Percentiles rank a stretch among this genome's conserved stretches.
phyloP scores from a whole-genome alignment of 768 basidiomycete species.

The Kwoniella sp. region DNA sequence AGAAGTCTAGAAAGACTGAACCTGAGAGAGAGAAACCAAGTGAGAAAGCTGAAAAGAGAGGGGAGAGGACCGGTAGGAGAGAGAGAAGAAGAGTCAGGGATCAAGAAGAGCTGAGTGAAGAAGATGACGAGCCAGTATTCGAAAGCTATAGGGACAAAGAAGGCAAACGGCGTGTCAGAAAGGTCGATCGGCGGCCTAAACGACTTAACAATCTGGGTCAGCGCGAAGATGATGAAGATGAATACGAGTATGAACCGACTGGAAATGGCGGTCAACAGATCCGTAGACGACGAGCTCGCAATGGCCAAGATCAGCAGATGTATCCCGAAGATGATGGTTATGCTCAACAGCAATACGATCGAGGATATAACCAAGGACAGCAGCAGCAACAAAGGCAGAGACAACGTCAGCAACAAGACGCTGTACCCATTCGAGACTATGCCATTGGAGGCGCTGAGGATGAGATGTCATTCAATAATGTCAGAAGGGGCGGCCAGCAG shows the following conservation, averaged over 20 bases:
- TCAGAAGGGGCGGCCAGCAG: neutral
- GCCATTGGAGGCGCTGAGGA: neutral
- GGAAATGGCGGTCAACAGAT: neutral
- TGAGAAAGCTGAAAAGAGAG: neutral
- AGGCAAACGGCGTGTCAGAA: conserved; percentile 7
- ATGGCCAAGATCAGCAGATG: neutral
- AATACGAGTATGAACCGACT: conserved; percentile 7
- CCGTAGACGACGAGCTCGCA: neutral
- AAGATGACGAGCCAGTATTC: conserved; percentile 11
- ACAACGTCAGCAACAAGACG: neutral
- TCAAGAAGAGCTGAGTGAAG: neutral
- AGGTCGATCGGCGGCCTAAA: neutral
- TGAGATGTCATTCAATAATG: neutral
- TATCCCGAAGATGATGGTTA: neutral
- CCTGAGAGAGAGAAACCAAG: conserved; percentile 5
- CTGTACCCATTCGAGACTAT: neutral
- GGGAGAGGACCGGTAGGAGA: neutral
- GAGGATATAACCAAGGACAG: neutral
- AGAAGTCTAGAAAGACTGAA: neutral
- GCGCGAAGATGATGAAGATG: conserved; percentile 13
- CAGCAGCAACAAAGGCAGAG: neutral
- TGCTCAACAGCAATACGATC: neutral
- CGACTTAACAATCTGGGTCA: neutral
- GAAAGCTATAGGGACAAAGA: conserved; percentile 10
- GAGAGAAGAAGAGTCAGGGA: conserved; percentile 2